Evolutionary conservation across 306 rosid species (phyloP).

Genomic region (Benincasa hispida): DNA sequence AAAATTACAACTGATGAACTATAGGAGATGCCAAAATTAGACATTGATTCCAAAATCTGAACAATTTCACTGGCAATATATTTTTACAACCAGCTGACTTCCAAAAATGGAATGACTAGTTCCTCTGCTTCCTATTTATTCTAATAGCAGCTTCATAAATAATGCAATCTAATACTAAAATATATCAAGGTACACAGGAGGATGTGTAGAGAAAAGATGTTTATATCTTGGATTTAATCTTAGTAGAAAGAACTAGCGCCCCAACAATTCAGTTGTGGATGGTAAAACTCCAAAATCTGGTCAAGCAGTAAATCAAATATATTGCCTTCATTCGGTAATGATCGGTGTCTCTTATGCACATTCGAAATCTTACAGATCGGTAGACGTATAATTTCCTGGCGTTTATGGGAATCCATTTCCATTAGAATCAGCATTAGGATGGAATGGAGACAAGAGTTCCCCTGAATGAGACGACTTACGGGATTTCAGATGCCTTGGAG

Average conservation of each 20-base stretch:
- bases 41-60: neutral
- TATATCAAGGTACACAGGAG: slow-evolving; percentile 2
- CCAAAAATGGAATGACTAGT: slow-evolving; percentile 1
- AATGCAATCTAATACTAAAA: slow-evolving; percentile 1
- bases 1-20: neutral
- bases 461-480: slow-evolving; percentile 82
- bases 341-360: neutral
- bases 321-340: slow-evolving; percentile 11
- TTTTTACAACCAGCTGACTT: slow-evolving; percentile 3
- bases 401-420: slow-evolving; percentile 42
- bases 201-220: neutral
- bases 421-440: slow-evolving; percentile 59
- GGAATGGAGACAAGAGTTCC: slow-evolving; percentile 56
- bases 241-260: slow-evolving; percentile 4
- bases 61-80: neutral
- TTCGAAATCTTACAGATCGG: slow-evolving; percentile 24
- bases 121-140: slow-evolving; percentile 8
- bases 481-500: slow-evolving; percentile 59
- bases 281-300: slow-evolving; percentile 28
- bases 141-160: neutral
- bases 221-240: neutral
- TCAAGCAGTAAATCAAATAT: slow-evolving; percentile 47
- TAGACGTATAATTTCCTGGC: slow-evolving; percentile 42
- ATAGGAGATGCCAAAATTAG: neutral
- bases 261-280: slow-evolving; percentile 21